Percentiles rank a stretch among this genome's conserved stretches.
Conservation (phyloP, 1,139 yeast genomes). For the Kazachstania sp. region DNA sequence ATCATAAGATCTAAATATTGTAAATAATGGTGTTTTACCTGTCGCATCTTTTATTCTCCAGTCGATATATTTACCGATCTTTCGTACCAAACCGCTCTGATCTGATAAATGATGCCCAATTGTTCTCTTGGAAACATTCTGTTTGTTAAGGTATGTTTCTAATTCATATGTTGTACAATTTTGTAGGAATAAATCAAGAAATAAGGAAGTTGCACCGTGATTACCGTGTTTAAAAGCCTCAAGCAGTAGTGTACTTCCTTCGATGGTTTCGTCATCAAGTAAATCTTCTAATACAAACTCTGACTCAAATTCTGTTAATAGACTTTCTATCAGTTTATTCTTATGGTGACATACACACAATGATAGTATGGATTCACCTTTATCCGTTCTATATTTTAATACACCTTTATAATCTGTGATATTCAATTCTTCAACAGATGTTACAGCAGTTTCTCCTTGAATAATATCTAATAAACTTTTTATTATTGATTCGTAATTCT, state of each 20-base stretch:
- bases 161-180: slow-evolving; percentile 42
- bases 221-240: slow-evolving; percentile 53
- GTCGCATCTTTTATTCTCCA: slow-evolving; percentile 66
- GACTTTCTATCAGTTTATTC: slow-evolving; percentile 36
- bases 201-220: slow-evolving; percentile 38
- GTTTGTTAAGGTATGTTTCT: slow-evolving; percentile 40
- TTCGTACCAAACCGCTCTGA: slow-evolving; percentile 43
- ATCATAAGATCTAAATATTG: slow-evolving; percentile 74
- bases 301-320: slow-evolving; percentile 39
- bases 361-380: slow-evolving; percentile 63
- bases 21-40: slow-evolving; percentile 73
- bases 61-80: slow-evolving; percentile 50
- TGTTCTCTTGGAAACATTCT: slow-evolving; percentile 46
- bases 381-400: slow-evolving; percentile 41
- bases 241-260: slow-evolving; percentile 48
- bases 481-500: slow-evolving; percentile 3
- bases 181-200: slow-evolving; percentile 40
- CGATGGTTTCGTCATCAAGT: slow-evolving; percentile 50
- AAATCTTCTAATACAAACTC: slow-evolving; percentile 61
- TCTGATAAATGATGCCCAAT: slow-evolving; percentile 71
- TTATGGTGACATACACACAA: slow-evolving; percentile 43
- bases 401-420: slow-evolving; percentile 4
- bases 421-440: neutral
- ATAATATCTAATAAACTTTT: slow-evolving; percentile 6
- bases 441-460: slow-evolving; percentile 27